These are phyloP conservation scores for Fallopia convolvulus DNA, from an alignment of 148 eudicot species.

Conservation along the genomic window DNA sequence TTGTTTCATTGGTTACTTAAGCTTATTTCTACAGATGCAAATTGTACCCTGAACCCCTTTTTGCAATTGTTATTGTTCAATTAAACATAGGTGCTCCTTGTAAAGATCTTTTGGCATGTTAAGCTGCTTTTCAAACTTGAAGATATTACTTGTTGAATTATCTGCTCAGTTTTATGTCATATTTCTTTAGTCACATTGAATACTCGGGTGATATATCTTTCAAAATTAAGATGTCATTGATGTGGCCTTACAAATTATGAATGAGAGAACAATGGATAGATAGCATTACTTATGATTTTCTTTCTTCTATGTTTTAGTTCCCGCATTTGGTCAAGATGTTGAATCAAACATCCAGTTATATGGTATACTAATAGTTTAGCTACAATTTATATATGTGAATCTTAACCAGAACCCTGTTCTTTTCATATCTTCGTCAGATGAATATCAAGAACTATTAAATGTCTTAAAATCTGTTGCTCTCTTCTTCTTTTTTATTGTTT, in stretches of 20 bases:
- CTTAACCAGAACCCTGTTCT: not conserved
- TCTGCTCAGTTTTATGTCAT: not conserved
- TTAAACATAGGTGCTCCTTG: not conserved
- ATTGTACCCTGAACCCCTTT: not conserved
- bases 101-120: not conserved
- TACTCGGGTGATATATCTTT: not conserved
- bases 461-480: not conserved
- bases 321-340: not conserved
- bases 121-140: not conserved
- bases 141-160: not conserved
- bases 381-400: not conserved
- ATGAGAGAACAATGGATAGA: not conserved
- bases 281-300: not conserved
- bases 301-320: not conserved
- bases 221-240: not conserved
- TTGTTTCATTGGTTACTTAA: slow-evolving; percentile 1
- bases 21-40: not conserved
- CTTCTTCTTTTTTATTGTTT: not conserved
- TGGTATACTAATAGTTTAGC: not conserved
- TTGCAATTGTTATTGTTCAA: not conserved
- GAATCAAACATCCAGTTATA: not conserved
- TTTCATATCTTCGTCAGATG: not conserved
- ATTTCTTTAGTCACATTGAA: not conserved
- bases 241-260: not conserved
- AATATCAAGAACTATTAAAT: not conserved